A percentile compares a stretch with the other conserved stretches of the same genome.
These are phyloP conservation scores for Trametes cingulata DNA, from an alignment of 768 basidiomycete species.

Conservation along the genomic window DNA sequence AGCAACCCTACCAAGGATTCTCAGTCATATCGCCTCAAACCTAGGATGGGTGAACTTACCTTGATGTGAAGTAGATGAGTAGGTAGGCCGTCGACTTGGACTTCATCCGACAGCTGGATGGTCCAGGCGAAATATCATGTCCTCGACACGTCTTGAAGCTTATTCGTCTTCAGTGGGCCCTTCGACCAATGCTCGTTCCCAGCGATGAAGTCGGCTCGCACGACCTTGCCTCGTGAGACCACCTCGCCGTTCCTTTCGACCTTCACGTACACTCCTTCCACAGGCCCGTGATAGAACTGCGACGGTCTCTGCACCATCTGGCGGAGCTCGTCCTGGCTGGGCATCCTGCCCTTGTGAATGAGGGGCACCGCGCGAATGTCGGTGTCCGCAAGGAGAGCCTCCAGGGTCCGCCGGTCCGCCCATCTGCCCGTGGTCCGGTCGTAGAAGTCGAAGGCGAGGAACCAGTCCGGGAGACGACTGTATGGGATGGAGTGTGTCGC, in stretches of 20 bases:
- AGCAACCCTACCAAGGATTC: too few relatives aligned
- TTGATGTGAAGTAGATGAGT: too few relatives aligned
- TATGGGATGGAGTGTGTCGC: conserved; percentile 64
- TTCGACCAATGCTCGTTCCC: conserved; percentile 64
- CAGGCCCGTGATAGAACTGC: conserved; percentile 45
- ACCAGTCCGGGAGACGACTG: conserved; percentile 51
- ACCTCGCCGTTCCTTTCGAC: conserved; percentile 45
- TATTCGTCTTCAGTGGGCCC: conserved; percentile 41
- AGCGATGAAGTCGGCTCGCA: conserved; percentile 59
- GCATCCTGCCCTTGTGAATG: conserved; percentile 45
- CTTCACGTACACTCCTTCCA: conserved; percentile 63
- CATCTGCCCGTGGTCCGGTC: conserved; percentile 49
- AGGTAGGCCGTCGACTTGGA: too few relatives aligned
- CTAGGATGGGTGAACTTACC: too few relatives aligned
- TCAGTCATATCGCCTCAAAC: too few relatives aligned
- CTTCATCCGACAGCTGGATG: too few relatives aligned
- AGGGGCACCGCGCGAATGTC: conserved; percentile 46
- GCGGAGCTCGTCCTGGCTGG: conserved; percentile 40
- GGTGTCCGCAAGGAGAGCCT: conserved; percentile 38
- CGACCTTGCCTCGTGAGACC: conserved; percentile 52
- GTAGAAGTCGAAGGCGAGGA: conserved; percentile 61
- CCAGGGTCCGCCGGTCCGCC: conserved; percentile 39
- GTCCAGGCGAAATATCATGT: background rate
- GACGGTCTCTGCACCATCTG: conserved; percentile 49
- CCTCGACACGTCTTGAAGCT: background rate